Conservation (phyloP, 2,329 filamentous ascomycete species). For the Dothistroma septosporum region DNA sequence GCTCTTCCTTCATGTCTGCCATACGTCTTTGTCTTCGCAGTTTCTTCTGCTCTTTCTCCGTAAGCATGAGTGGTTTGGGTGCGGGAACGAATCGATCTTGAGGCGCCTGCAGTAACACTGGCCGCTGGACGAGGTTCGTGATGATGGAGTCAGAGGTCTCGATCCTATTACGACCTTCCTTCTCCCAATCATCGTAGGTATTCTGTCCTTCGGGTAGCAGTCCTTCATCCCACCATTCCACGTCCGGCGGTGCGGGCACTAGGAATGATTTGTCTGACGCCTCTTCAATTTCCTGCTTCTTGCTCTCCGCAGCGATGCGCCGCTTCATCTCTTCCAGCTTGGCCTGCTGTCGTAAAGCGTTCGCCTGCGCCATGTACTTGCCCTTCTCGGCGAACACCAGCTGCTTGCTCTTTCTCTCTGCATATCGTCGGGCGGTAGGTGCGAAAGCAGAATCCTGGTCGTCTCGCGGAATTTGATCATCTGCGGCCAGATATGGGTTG, state of each 20-base stretch:
- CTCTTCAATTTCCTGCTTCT: constrained; percentile 91
- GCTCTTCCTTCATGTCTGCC: constrained; percentile 90
- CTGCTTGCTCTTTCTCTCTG: constrained; percentile 67
- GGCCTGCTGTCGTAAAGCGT: constrained; percentile 79
- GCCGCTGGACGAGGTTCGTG: constrained; percentile 87
- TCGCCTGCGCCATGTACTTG: constrained; percentile 94
- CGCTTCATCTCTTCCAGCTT: constrained; percentile 92
- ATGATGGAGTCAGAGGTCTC: constrained; percentile 77
- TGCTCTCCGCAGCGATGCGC: constrained; percentile 78
- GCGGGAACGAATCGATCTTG: constrained; percentile 77
- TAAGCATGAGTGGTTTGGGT: constrained; percentile 88
- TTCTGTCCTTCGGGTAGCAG: constrained; percentile 65
- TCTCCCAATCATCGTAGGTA: constrained; percentile 62
- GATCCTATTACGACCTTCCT: constrained; percentile 66
- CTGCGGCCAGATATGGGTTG: constrained; percentile 45
- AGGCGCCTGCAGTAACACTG: constrained; percentile 82
- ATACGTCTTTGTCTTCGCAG: constrained; percentile 83
- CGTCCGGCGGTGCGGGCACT: constrained; percentile 69
- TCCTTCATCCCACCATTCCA: constrained; percentile 98
- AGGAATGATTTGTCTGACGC: constrained; percentile 88
- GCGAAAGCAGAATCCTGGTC: constrained; percentile 45
- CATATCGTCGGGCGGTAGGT: constrained; percentile 59
- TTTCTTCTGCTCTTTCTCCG: constrained; percentile 85
- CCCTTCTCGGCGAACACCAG: constrained; percentile 91
- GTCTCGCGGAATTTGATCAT: constrained; percentile 56